Base-by-base conservation (phyloP, 2,329 filamentous ascomycete genomes). In the Nothopassalora personata region DNA sequence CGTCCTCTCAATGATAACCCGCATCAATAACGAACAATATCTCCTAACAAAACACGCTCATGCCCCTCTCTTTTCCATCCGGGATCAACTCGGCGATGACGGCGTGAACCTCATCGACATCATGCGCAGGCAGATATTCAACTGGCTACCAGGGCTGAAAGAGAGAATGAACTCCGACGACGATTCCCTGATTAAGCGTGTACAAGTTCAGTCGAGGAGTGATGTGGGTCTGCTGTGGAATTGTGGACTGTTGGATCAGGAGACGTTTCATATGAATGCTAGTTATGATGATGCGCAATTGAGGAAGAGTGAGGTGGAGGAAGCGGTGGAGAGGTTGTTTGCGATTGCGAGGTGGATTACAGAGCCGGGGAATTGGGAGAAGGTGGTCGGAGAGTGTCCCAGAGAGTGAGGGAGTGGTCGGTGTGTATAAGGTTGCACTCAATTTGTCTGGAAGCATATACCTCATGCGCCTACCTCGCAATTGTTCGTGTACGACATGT, bases 191-290 rank as follows among this genome's bases (percentile, higher is more conserved):
- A 8, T 52, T 4, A 28, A 19, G 36, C 28, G 43, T 2, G 33
- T 51, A 7, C 55, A 61, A 18, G 10, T 52, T 15, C 34, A 51
- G 18, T 39, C 31, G 10, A 45, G 59, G 19, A 51, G 36, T 33
- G 59, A 61, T 56, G 43, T 53, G 3, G 56, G 55, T 5, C n/a
- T 61, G 30, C 19, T 56, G 30, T 61, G 59, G 56, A 61, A 55
- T 33, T 57, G 54, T 39, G 43, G 54, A 1, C 19, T 54, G 54
- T 23, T 61, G 11, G 47, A 53, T 27, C 39, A 48, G 36, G 34
- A 46, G 36, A 49, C 31, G 15, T 54, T 59, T 27, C 50, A 43
- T 7, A 45, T 59, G 28, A 50, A 13, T 15, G 49, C 53, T 3
- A 56, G 53, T 34, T 60, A 49, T 28, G 57, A 60, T 45, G 57